Evolutionary conservation across 805 yeast genomes (phyloP).

Genomic region (Suhomyces vadensis): DNA sequence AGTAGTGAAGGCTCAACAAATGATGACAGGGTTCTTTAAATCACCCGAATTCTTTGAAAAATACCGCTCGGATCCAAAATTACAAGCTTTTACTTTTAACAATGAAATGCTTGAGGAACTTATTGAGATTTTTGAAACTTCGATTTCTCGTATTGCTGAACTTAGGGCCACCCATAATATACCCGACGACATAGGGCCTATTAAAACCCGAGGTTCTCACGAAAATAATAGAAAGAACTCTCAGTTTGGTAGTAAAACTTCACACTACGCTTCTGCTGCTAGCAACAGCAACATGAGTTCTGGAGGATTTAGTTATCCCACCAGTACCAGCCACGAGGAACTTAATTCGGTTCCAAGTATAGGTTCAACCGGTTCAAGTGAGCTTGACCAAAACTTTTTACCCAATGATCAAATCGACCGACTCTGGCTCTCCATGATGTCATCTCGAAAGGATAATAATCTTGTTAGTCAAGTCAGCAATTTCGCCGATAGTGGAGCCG

Average conservation of each 20-base stretch:
- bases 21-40: constrained; percentile 36
- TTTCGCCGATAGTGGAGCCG: not conserved
- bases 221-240: not conserved
- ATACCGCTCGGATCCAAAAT: not conserved
- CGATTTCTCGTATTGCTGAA: constrained; percentile 18
- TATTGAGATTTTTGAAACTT: constrained; percentile 21
- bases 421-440: constrained; percentile 15
- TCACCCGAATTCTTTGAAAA: constrained; percentile 27
- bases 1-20: constrained; percentile 56
- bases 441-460: constrained; percentile 2
- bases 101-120: constrained; percentile 23
- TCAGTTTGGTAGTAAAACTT: not conserved
- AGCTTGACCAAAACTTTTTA: not conserved
- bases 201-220: not conserved
- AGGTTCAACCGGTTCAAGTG: not conserved
- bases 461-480: not conserved
- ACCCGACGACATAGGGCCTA: not conserved
- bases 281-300: not conserved
- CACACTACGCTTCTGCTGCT: not conserved
- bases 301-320: not conserved
- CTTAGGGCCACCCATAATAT: not conserved
- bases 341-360: not conserved
- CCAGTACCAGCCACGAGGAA: not conserved
- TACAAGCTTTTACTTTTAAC: constrained; percentile 13
- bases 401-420: constrained; percentile 12